phyloP scores from a whole-genome alignment of 306 rosid species.

The Sindora glabra region DNA sequence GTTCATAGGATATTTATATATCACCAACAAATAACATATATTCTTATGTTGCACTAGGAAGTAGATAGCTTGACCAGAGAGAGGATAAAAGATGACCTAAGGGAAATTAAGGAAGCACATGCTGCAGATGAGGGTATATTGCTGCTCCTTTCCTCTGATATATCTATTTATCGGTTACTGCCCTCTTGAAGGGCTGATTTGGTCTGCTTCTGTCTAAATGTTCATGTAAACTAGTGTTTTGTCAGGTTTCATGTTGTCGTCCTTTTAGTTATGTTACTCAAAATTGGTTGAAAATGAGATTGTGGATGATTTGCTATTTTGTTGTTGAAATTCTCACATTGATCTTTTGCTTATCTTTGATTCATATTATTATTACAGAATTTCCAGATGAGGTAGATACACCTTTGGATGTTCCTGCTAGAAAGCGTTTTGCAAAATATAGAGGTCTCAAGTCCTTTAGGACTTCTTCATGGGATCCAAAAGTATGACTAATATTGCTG shows the following conservation, averaged over 20 bases:
- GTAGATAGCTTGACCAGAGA: conserved; percentile 69
- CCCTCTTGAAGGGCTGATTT: background rate
- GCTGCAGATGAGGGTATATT: conserved; percentile 84
- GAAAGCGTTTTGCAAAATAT: conserved; percentile 81
- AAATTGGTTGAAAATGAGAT: background rate
- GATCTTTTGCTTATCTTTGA: background rate
- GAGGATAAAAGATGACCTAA: conserved; percentile 69
- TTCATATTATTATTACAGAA: conserved; percentile 41
- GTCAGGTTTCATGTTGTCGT: background rate
- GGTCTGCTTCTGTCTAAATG: background rate
- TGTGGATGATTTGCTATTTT: background rate
- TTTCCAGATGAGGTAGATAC: conserved; percentile 97
- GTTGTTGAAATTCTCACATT: background rate
- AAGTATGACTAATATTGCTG: conserved; percentile 56
- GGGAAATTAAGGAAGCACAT: conserved; percentile 78
- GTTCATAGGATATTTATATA: background rate
- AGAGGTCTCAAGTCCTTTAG: conserved; percentile 97
- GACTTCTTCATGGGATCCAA: conserved; percentile 96
- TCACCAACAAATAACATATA: background rate
- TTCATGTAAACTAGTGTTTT: background rate
- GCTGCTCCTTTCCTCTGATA: background rate
- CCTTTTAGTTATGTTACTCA: background rate
- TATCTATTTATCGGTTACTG: background rate
- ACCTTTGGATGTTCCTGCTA: conserved; percentile 76
- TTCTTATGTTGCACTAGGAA: conserved; percentile 47